A percentile compares a stretch with the other conserved stretches of the same genome.
These are phyloP conservation scores for Fulvia fulva DNA, from an alignment of 2,329 filamentous ascomycete species.

Conservation along the genomic window DNA sequence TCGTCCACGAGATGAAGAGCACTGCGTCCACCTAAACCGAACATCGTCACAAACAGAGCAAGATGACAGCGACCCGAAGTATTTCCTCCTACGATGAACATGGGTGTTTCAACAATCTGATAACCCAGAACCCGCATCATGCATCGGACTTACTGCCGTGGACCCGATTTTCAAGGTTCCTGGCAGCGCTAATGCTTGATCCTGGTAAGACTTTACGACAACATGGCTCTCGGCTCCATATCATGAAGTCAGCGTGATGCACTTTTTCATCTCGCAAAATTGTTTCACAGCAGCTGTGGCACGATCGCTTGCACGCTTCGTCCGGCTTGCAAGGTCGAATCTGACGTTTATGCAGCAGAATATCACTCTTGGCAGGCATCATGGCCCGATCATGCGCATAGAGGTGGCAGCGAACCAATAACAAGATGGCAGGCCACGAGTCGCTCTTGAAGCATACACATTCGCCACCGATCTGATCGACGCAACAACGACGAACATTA, in stretches of 20 bases:
- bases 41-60: neutral
- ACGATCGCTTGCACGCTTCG: neutral
- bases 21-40: neutral
- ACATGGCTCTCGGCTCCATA: neutral
- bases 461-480: neutral
- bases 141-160: neutral
- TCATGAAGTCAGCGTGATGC: conserved; percentile 1
- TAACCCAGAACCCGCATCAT: neutral
- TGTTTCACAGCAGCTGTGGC: neutral
- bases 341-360: neutral
- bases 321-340: neutral
- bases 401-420: neutral
- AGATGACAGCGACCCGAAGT: neutral
- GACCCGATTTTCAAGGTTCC: neutral
- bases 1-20: neutral
- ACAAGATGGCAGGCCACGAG: neutral
- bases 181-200: neutral
- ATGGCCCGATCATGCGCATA: neutral
- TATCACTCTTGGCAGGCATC: neutral
- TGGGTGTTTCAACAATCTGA: neutral
- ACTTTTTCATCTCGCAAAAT: neutral
- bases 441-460: neutral
- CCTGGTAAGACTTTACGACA: neutral
- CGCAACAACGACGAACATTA: neutral
- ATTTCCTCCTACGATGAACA: neutral